Evolutionary conservation across 2,329 filamentous ascomycete species (phyloP).

Genomic region (Cytospora piceicola): DNA sequence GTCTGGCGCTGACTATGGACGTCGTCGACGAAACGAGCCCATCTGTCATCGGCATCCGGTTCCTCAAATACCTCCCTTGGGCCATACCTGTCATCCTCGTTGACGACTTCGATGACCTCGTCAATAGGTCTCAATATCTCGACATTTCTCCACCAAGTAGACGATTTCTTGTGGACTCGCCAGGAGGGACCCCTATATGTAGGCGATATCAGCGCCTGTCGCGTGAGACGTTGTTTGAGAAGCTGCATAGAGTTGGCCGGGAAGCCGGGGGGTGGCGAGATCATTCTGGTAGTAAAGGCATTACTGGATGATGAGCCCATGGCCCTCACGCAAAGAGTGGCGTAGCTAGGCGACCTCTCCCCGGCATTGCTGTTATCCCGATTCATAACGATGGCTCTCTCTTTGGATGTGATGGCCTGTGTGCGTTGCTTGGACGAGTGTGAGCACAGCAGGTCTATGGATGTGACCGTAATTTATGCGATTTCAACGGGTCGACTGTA

Average conservation of each 20-base stretch:
- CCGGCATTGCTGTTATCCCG: not conserved
- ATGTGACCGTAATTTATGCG: not conserved
- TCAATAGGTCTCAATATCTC: not conserved
- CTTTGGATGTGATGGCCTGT: not conserved
- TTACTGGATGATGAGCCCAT: not conserved
- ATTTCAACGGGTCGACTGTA: not conserved
- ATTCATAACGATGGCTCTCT: not conserved
- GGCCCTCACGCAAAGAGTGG: not conserved
- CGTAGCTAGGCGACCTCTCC: not conserved
- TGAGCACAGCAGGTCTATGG: not conserved
- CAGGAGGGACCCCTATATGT: constrained; percentile 2
- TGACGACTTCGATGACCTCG: constrained; percentile 7
- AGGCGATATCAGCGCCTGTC: not conserved
- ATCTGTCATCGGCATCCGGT: constrained; percentile 13
- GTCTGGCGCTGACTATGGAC: not conserved
- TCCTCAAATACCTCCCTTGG: not conserved
- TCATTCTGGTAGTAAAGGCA: not conserved
- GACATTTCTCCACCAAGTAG: not conserved
- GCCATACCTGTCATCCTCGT: constrained; percentile 7
- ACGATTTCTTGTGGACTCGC: not conserved
- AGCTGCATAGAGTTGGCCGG: not conserved
- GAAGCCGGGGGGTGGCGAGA: not conserved
- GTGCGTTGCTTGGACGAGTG: not conserved
- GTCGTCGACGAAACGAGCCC: constrained; percentile 10
- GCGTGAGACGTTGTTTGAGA: not conserved